Conservation (phyloP, 148 eudicot genomes). For the Rhododendron williamsianum region DNA sequence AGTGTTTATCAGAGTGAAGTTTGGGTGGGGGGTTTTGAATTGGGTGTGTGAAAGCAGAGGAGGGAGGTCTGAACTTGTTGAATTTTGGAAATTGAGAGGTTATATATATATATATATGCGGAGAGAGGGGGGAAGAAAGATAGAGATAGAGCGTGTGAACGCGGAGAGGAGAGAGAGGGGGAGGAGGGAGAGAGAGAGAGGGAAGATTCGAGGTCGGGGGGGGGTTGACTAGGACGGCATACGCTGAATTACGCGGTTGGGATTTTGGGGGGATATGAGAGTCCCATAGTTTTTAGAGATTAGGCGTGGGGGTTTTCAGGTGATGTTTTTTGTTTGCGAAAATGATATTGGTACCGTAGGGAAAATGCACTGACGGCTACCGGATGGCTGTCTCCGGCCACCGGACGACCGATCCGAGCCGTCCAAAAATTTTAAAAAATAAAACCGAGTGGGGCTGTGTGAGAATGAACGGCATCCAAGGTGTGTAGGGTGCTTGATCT, state of each 20-base stretch:
- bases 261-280: too few species aligned
- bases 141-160: neutral
- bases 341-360: too few species aligned
- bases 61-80: slow-evolving; percentile 2
- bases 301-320: neutral
- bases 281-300: too few species aligned
- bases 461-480: too few species aligned
- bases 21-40: neutral
- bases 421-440: too few species aligned
- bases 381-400: too few species aligned
- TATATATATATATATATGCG: neutral
- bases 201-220: neutral
- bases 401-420: too few species aligned
- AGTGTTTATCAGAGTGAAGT: neutral
- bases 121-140: neutral
- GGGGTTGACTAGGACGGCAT: neutral
- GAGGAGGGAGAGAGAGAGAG: neutral
- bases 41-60: slow-evolving; percentile 20
- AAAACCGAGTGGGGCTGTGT: too few species aligned
- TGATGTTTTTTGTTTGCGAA: too few species aligned
- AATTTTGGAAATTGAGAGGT: neutral
- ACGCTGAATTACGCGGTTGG: neutral
- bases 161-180: neutral
- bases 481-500: too few species aligned
- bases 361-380: too few species aligned